A percentile compares a stretch with the other conserved stretches of the same genome.
These are phyloP conservation scores for Zasmidium cellare DNA, from an alignment of 2,329 filamentous ascomycete genomes.

Conservation along the genomic window DNA sequence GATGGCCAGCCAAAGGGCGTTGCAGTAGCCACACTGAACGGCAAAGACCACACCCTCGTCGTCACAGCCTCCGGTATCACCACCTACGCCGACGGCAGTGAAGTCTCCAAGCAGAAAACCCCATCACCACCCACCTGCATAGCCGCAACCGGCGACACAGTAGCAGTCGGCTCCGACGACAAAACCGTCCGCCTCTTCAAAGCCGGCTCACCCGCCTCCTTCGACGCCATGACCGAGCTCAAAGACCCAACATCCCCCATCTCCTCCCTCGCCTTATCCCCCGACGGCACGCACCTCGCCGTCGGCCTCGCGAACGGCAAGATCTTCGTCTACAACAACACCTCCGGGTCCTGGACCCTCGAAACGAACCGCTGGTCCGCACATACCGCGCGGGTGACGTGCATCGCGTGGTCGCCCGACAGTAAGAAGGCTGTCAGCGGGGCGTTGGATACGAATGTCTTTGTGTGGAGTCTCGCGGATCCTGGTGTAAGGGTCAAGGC, in stretches of 20 bases:
- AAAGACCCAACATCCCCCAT: slow-evolving; percentile 70
- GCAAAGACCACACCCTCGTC: slow-evolving; percentile 53
- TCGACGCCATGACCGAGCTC: slow-evolving; percentile 56
- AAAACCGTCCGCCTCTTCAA: slow-evolving; percentile 76
- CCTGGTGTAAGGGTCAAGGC: slow-evolving; percentile 83
- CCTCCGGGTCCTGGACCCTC: slow-evolving; percentile 56
- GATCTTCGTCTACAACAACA: slow-evolving; percentile 72
- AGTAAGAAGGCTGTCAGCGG: slow-evolving; percentile 81
- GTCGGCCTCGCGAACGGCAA: slow-evolving; percentile 83
- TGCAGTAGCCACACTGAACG: slow-evolving; percentile 56
- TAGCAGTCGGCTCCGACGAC: slow-evolving; percentile 76
- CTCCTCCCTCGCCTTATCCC: slow-evolving; percentile 80
- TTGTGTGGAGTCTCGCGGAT: slow-evolving; percentile 83
- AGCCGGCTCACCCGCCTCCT: slow-evolving; percentile 54
- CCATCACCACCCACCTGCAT: slow-evolving; percentile 66
- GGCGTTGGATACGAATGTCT: slow-evolving; percentile 85
- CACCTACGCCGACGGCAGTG: slow-evolving; percentile 57
- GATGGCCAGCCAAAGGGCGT: slow-evolving; percentile 79
- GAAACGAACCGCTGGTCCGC: slow-evolving; percentile 78
- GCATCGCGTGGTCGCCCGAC: slow-evolving; percentile 73
- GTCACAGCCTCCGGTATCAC: slow-evolving; percentile 58
- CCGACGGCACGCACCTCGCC: slow-evolving; percentile 73
- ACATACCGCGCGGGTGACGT: slow-evolving; percentile 67
- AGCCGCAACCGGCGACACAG: slow-evolving; percentile 64
- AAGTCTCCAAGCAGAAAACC: slow-evolving; percentile 49